Base-by-base conservation (phyloP, 305 asterid species). In the Solanum hybrid region DNA sequence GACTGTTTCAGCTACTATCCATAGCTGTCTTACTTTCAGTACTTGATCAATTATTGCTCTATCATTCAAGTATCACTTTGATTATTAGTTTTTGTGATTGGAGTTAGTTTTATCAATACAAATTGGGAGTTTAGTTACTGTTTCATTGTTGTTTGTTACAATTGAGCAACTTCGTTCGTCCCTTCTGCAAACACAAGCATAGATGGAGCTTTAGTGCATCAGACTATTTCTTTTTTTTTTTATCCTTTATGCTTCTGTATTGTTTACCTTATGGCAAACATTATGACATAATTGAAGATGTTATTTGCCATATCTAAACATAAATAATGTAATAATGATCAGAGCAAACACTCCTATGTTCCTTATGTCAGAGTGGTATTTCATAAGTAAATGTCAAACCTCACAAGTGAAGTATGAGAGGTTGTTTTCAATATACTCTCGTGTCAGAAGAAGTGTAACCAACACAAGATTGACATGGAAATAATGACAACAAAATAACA, bases 331-430 rank as follows among this genome's bases (percentile, higher is more conserved):
- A 90, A 97, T 98, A 22, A 97, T 98, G 29, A 96, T 97, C 89
- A 91, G 98, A 92, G 98, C 98, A 88, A 96, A 97, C 94, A 94
- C 98, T 29, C 98, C 99, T 4, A 96, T 96, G 99, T 97, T 96
- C 90, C 97, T 97, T 20, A 6, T 56, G 10, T 51, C 2, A 1
- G 56, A 42, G 56, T 42, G 56, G 56, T 42, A 42, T 42, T 42
- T 42, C 17, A 42, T 0, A 42, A 42, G 56, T 42, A 42, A 42
- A 42, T 42, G 60, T 13, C 60, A 42, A 0, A 42, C 20, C 60
- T 42, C 60, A 42, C 60, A 42, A 42, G 60, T 42, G 20, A 13
- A 42, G 20, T 42, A 42, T 42, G 60, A 64, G 12, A 64, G 13
- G 3, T 22, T 64, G 11, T 4, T 69, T 10, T 24, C 31, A 5